A percentile compares a stretch with the other conserved stretches of the same genome.
Conservation (phyloP, 1,284 basidiomycete genomes). For the Trametes hirsuta region DNA sequence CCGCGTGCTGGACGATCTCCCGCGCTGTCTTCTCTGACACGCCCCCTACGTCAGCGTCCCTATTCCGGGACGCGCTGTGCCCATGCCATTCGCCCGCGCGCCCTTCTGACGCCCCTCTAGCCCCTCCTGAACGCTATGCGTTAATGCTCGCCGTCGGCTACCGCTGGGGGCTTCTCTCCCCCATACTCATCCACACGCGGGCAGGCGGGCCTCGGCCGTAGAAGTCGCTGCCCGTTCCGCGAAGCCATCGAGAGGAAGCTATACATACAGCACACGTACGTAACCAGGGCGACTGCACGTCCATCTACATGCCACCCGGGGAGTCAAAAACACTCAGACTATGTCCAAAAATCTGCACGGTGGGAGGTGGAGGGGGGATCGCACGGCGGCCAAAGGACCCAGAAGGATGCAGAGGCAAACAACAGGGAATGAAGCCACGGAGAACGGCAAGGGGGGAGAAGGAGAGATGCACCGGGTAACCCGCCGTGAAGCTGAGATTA, state of each 20-base stretch:
- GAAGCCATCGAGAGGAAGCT: slow-evolving; percentile 4
- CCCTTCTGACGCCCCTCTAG: too few relatives aligned
- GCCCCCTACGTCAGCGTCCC: background rate
- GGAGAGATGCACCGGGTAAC: background rate
- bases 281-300: slow-evolving; percentile 14
- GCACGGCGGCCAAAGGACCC: background rate
- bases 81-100: too few relatives aligned
- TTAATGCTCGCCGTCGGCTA: too few relatives aligned
- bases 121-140: too few relatives aligned
- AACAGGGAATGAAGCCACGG: background rate
- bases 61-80: background rate
- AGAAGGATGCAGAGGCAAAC: background rate
- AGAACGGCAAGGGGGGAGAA: background rate
- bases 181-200: too few relatives aligned
- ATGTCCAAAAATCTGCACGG: background rate
- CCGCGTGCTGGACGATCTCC: too few relatives aligned
- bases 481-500: slow-evolving; percentile 11
- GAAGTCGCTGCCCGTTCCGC: background rate
- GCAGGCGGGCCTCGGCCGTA: too few relatives aligned
- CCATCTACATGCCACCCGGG: slow-evolving; percentile 9
- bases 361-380: background rate
- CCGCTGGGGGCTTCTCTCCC: too few relatives aligned
- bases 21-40: background rate
- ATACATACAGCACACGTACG: slow-evolving; percentile 13
- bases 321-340: background rate